These are phyloP conservation scores for Magnusiomyces suaveolens DNA, from an alignment of 1,139 yeast genomes.

Conservation along the genomic window DNA sequence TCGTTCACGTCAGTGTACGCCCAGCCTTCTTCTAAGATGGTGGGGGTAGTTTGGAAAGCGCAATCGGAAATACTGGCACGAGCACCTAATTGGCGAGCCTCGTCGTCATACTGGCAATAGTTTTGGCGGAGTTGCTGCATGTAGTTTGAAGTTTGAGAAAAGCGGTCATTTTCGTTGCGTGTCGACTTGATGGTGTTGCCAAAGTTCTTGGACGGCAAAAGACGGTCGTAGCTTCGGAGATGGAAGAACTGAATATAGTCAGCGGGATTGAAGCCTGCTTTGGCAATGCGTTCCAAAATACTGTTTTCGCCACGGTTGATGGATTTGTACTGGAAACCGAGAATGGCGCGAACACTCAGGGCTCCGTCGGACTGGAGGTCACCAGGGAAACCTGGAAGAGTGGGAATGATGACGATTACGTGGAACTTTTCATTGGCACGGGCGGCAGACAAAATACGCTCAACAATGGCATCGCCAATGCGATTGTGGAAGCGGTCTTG, in stretches of 20 bases:
- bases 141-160: slow-evolving; percentile 10
- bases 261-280: slow-evolving; percentile 17
- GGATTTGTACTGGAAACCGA: slow-evolving; percentile 17
- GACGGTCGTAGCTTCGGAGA: slow-evolving; percentile 16
- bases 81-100: slow-evolving; percentile 6
- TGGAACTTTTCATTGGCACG: slow-evolving; percentile 13
- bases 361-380: slow-evolving; percentile 16
- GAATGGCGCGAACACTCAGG: slow-evolving; percentile 17
- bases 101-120: slow-evolving; percentile 8
- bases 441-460: slow-evolving; percentile 16
- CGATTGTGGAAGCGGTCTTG: slow-evolving; percentile 14
- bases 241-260: slow-evolving; percentile 17
- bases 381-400: slow-evolving; percentile 19
- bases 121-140: slow-evolving; percentile 1
- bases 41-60: slow-evolving; percentile 11
- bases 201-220: slow-evolving; percentile 9
- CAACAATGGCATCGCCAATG: slow-evolving; percentile 18
- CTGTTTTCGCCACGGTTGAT: slow-evolving; percentile 16
- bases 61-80: slow-evolving; percentile 11
- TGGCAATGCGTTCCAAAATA: slow-evolving; percentile 14
- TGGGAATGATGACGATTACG: slow-evolving; percentile 16
- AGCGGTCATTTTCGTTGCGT: neutral
- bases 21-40: slow-evolving; percentile 14
- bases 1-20: slow-evolving; percentile 11
- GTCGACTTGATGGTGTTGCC: neutral